A percentile compares a stretch with the other conserved stretches of the same genome.
Evolutionary conservation across 2,329 filamentous ascomycete genomes (phyloP).

Genomic region (Stagonosporopsis vannaccii): DNA sequence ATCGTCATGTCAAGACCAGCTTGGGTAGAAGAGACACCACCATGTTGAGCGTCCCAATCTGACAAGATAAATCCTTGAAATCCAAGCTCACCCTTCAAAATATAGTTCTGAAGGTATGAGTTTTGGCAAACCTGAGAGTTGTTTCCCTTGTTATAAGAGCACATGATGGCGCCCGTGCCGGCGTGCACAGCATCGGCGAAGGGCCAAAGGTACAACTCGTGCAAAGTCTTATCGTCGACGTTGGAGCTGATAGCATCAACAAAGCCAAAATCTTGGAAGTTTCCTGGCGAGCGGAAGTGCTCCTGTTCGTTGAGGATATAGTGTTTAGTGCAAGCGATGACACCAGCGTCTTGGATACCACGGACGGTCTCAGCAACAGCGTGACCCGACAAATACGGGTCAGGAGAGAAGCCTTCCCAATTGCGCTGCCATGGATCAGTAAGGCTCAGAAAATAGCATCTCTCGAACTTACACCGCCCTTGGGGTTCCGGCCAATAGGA

Average conservation of each 20-base stretch:
- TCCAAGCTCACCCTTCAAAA: conserved; percentile 80
- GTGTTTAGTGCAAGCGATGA: conserved; percentile 76
- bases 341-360: conserved; percentile 82
- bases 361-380: conserved; percentile 75
- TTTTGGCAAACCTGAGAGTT: conserved; percentile 84
- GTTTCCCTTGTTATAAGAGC: conserved; percentile 79
- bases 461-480: conserved; percentile 61
- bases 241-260: conserved; percentile 68
- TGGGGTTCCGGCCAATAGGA: conserved; percentile 71
- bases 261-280: conserved; percentile 67
- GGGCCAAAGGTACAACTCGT: conserved; percentile 69
- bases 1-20: conserved; percentile 88
- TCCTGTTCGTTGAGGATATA: conserved; percentile 68
- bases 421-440: conserved; percentile 26
- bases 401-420: conserved; percentile 66
- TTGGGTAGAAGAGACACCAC: conserved; percentile 69
- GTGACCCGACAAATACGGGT: conserved; percentile 77
- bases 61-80: conserved; percentile 74
- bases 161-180: conserved; percentile 61
- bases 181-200: conserved; percentile 61
- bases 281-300: conserved; percentile 69
- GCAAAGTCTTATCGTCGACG: conserved; percentile 69
- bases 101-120: conserved; percentile 74
- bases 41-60: conserved; percentile 82
- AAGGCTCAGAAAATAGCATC: background rate